phyloP scores from a whole-genome alignment of 768 basidiomycete genomes.

The Pseudohyphozyma bogoriensis region DNA sequence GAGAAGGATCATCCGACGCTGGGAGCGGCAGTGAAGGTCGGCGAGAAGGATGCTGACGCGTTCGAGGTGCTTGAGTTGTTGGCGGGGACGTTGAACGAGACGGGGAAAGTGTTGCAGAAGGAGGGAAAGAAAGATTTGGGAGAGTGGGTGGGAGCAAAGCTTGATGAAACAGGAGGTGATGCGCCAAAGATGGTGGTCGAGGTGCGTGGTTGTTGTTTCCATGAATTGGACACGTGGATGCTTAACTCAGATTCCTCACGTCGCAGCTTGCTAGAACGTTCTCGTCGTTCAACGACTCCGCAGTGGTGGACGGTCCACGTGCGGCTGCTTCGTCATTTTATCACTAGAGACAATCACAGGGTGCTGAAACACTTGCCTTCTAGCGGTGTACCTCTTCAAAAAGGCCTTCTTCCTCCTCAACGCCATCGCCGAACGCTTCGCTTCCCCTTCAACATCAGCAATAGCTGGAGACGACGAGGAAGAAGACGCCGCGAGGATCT shows the following conservation, averaged over 20 bases:
- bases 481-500: not conserved
- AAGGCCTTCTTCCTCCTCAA: constrained; percentile 77
- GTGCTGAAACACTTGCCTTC: not conserved
- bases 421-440: constrained; percentile 58
- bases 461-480: too few relatives aligned
- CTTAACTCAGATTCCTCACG: not conserved
- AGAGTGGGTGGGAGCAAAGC: constrained; percentile 57
- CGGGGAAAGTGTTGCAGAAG: constrained; percentile 54
- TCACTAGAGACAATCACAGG: too few relatives aligned
- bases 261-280: constrained; percentile 62
- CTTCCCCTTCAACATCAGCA: constrained; percentile 33
- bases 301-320: constrained; percentile 40
- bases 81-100: constrained; percentile 55
- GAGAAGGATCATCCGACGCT: constrained; percentile 63
- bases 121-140: constrained; percentile 62
- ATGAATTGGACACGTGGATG: not conserved
- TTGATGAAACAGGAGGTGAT: constrained; percentile 48
- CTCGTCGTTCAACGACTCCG: constrained; percentile 74
- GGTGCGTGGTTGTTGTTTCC: constrained; percentile 40
- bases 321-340: not conserved
- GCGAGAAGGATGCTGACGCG: constrained; percentile 59
- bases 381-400: constrained; percentile 65
- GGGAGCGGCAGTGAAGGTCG: constrained; percentile 54
- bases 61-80: constrained; percentile 61
- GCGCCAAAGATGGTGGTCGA: constrained; percentile 47